Evolutionary conservation across 192 early-diverging fungal species (phyloP).

Genomic region (Anaeromyces robustus): DNA sequence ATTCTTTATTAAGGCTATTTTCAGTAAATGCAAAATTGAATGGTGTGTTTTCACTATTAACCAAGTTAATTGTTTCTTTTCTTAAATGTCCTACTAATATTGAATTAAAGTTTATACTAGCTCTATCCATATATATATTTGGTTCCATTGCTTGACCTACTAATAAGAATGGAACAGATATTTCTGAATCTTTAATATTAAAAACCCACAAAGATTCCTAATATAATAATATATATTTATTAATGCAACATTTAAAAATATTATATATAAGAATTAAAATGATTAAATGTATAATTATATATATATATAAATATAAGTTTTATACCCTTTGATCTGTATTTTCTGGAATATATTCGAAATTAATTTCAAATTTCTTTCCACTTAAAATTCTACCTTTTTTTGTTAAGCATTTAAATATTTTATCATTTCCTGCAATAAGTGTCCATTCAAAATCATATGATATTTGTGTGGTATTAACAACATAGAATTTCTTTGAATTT

Average conservation of each 20-base stretch:
- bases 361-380: constrained; percentile 33
- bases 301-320: not conserved
- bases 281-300: not conserved
- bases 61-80: constrained; percentile 29
- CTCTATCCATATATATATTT: constrained; percentile 30
- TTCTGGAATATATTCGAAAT: constrained; percentile 39
- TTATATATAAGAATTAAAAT: too few relatives aligned
- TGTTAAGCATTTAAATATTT: constrained; percentile 30
- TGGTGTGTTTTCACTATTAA: constrained; percentile 32
- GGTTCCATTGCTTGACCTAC: constrained; percentile 38
- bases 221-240: constrained; percentile 4
- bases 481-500: constrained; percentile 38
- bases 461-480: constrained; percentile 33
- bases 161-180: constrained; percentile 32
- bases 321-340: constrained; percentile 27
- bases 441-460: constrained; percentile 34
- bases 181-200: constrained; percentile 18
- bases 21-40: constrained; percentile 36
- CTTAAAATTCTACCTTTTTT: constrained; percentile 22
- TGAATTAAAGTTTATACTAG: constrained; percentile 39
- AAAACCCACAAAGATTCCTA: constrained; percentile 41
- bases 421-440: constrained; percentile 8
- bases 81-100: constrained; percentile 33
- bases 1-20: constrained; percentile 17
- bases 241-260: too few relatives aligned